A percentile compares a stretch with the other conserved stretches of the same genome.
These are phyloP conservation scores for Pythium sukuiense DNA, from an alignment of 352 stramenopile genomes.

Conservation along the genomic window DNA sequence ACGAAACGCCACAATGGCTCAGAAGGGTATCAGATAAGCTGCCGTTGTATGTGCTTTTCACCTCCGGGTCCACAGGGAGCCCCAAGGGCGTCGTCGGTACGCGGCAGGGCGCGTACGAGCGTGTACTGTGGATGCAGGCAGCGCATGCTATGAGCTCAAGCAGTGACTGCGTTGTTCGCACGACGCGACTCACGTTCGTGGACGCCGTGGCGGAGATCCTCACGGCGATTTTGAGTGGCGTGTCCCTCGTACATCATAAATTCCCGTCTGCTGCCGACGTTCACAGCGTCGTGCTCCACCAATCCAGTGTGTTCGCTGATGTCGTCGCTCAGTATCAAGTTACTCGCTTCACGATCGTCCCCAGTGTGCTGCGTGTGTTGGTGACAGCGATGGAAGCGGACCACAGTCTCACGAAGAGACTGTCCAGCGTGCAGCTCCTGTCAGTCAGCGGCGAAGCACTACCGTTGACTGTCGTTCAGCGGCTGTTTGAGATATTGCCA, in stretches of 20 bases:
- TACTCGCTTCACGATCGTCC: constrained; percentile 48
- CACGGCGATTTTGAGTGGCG: constrained; percentile 36
- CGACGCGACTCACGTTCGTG: constrained; percentile 40
- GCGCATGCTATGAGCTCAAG: constrained; percentile 34
- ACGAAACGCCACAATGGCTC: neutral
- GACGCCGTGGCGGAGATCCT: constrained; percentile 61
- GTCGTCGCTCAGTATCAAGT: constrained; percentile 23
- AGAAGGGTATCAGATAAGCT: neutral
- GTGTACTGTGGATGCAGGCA: constrained; percentile 52
- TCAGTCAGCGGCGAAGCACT: constrained; percentile 58
- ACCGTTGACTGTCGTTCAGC: constrained; percentile 25
- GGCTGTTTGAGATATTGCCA: constrained; percentile 29
- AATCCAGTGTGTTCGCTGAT: constrained; percentile 32
- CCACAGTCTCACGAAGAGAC: neutral
- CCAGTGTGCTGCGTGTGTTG: constrained; percentile 51
- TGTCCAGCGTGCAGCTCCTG: constrained; percentile 35
- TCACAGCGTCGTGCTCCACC: constrained; percentile 38
- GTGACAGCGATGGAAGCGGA: constrained; percentile 20
- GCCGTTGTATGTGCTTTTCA: constrained; percentile 62
- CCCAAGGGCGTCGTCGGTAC: constrained; percentile 53
- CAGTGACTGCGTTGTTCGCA: constrained; percentile 39
- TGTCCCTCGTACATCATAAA: constrained; percentile 46
- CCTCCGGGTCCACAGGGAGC: constrained; percentile 50
- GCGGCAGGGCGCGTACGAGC: constrained; percentile 36
- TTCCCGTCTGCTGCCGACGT: neutral